Evolutionary conservation across 2,329 filamentous ascomycete species (phyloP), one percentile per base, ranked within the genome.

Genomic region (Metarhizium album): DNA sequence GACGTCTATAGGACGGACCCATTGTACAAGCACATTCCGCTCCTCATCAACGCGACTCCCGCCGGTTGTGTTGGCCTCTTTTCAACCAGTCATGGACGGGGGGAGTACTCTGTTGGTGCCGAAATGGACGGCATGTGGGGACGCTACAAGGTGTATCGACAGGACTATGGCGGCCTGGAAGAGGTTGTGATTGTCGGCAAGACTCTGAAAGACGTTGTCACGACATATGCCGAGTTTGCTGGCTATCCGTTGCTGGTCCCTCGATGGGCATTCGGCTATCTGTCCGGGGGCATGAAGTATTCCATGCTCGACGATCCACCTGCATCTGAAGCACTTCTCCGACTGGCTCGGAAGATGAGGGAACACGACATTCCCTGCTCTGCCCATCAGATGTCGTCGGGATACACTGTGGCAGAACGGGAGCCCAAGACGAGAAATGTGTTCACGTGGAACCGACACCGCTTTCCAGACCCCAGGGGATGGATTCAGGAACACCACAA

Each of bases 81-180:
- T 62, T 87, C 84, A 0, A 83, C 82, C 0, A 79, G 77, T 2
- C 81, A 87, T 59, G 72, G 75, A 0, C 70, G 84, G 48, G 83
- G 82, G 0, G 75, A 74, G 16, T 87, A 82, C 70, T 78, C 77
- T 8, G 72, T 88, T 7, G 85, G 84, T 2, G 79, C 80, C 1
- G 84, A 88, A 63, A 83, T 88, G 65, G 85, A 89, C 59, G 84
- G 84, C 27, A 76, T 87, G 67, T 88, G 84, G 83, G 84, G 84
- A 0, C 78, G 77, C 52, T 87, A 81, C 74, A 87, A 87, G 62
- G 82, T 86, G 20, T 86, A 86, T 58, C 76, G 84, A 7, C 84
- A 88, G 64, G 82, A 85, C 53, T 77, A 83, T 55, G 84, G 85
- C 22, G 85, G 85, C 0, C 69, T 88, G 0, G 84, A 88, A 60